phyloP scores from a whole-genome alignment of 495 filamentous ascomycete genomes.

The Xylaria bambusicola region DNA sequence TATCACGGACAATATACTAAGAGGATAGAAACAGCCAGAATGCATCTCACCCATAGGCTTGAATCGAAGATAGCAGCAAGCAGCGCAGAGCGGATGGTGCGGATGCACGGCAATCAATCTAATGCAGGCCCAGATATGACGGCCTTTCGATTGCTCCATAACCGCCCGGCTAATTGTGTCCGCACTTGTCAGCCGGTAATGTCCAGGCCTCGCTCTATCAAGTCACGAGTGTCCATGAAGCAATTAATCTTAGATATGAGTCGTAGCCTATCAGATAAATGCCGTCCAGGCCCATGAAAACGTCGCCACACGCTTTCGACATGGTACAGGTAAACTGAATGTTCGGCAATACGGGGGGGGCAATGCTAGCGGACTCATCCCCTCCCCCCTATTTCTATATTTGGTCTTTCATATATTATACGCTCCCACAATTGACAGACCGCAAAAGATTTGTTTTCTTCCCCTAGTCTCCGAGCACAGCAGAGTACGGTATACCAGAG shows the following conservation, averaged over 20 bases:
- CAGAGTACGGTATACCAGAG: neutral
- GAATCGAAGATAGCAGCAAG: no score
- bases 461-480: neutral
- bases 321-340: neutral
- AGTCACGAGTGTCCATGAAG: conserved; percentile 1
- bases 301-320: neutral
- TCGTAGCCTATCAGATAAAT: conserved; percentile 14
- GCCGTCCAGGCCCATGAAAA: neutral
- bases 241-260: conserved; percentile 2
- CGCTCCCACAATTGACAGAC: no score
- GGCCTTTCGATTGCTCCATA: conserved; percentile 2
- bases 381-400: neutral
- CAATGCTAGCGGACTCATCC: neutral
- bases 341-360: conserved; percentile 10
- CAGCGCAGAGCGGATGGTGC: no score
- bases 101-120: neutral
- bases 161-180: neutral
- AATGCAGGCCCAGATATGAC: neutral
- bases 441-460: neutral
- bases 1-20: no score
- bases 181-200: conserved; percentile 5
- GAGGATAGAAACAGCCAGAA: no score
- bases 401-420: no score
- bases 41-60: no score
- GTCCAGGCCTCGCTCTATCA: neutral